These are phyloP conservation scores for Microstegium vimineum DNA, from an alignment of 176 grass and related monocot species.

Conservation along the genomic window DNA sequence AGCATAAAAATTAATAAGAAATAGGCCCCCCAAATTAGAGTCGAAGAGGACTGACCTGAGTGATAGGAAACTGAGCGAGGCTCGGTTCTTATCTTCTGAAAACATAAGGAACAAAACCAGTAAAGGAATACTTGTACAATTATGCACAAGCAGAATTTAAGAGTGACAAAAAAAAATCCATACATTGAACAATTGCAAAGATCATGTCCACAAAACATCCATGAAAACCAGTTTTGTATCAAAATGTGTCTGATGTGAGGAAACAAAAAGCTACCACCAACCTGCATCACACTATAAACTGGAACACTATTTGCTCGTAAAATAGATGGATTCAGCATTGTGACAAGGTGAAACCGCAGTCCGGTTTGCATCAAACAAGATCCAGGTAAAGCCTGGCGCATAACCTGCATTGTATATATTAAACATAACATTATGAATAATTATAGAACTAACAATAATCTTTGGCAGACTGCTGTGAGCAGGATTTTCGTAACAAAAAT, in stretches of 20 bases:
- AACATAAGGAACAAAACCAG: background rate
- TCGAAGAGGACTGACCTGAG: background rate
- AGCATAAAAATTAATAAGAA: background rate
- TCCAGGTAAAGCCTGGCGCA: slow-evolving; percentile 82
- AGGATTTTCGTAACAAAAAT: slow-evolving; percentile 2
- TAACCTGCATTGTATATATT: slow-evolving; percentile 52
- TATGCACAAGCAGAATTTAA: background rate
- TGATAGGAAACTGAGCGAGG: background rate
- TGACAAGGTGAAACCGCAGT: slow-evolving; percentile 96
- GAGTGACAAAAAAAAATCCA: background rate
- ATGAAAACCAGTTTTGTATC: background rate
- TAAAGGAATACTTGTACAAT: background rate
- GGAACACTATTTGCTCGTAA: slow-evolving; percentile 71
- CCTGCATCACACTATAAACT: slow-evolving; percentile 92
- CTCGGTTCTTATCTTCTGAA: background rate
- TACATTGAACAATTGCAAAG: background rate
- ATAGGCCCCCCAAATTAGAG: background rate
- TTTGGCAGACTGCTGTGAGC: background rate
- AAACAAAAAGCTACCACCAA: slow-evolving; percentile 31
- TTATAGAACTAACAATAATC: slow-evolving; percentile 15
- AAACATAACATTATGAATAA: background rate
- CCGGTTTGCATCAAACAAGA: slow-evolving; percentile 87
- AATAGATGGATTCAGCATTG: slow-evolving; percentile 91
- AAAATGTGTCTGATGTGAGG: background rate
- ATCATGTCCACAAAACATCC: background rate